These are phyloP conservation scores for Stachybotrys elegans DNA, from an alignment of 2,329 filamentous ascomycete genomes.

Conservation along the genomic window DNA sequence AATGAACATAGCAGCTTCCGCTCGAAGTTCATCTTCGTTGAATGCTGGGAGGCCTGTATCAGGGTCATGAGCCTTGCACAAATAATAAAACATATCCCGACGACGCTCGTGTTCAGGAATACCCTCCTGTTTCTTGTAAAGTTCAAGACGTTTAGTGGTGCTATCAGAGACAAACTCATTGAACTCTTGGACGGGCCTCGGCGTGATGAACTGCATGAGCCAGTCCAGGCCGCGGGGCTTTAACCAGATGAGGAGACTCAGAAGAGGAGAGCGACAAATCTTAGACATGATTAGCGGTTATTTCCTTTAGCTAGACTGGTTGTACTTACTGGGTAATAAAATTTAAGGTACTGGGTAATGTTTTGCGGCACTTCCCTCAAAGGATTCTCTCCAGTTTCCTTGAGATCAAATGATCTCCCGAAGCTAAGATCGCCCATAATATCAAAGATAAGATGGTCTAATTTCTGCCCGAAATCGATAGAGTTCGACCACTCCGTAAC, in stretches of 20 bases:
- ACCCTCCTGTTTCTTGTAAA: background rate
- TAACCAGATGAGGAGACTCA: constrained; percentile 5
- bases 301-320: background rate
- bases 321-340: constrained; percentile 1
- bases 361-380: constrained; percentile 1
- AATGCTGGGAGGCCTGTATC: constrained; percentile 1
- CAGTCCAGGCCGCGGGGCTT: constrained; percentile 5
- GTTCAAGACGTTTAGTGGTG: background rate
- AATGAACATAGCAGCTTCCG: constrained; percentile 3
- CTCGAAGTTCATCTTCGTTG: background rate
- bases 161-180: background rate
- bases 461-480: background rate
- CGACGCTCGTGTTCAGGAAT: constrained; percentile 4
- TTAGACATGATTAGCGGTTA: background rate
- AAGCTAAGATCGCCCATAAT: constrained; percentile 7
- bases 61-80: constrained; percentile 1
- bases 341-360: background rate
- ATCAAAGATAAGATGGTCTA: constrained; percentile 2
- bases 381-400: constrained; percentile 3
- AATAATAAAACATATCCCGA: constrained; percentile 5
- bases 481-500: background rate
- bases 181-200: background rate
- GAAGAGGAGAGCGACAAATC: constrained; percentile 5
- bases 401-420: constrained; percentile 6
- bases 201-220: background rate